Evolutionary conservation across 192 early-diverging fungal genomes (phyloP).

Genomic region (Dimargaris xerosporica): DNA sequence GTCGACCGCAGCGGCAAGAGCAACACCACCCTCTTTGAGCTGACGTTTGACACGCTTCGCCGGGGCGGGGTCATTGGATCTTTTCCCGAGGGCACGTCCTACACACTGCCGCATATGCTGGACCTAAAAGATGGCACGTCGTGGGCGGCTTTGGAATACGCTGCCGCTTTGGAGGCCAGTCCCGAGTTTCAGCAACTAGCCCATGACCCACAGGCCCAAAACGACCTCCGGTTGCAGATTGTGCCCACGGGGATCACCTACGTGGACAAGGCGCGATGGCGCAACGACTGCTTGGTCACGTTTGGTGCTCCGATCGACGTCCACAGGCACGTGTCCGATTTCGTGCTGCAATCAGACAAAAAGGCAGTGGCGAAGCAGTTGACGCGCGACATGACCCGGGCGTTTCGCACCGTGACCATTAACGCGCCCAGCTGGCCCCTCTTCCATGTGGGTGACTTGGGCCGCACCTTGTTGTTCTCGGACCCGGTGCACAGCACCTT

Average conservation of each 20-base stretch:
- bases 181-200: not conserved
- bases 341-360: conserved; percentile 20
- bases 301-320: conserved; percentile 29
- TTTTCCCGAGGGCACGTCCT: conserved; percentile 32
- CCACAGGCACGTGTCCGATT: conserved; percentile 22
- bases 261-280: conserved; percentile 31
- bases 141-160: conserved; percentile 36
- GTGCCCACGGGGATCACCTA: conserved; percentile 32
- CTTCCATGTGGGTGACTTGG: conserved; percentile 22
- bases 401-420: conserved; percentile 27
- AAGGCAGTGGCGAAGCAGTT: conserved; percentile 24
- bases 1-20: conserved; percentile 33
- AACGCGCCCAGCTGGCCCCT: conserved; percentile 34
- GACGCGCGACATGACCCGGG: conserved; percentile 21
- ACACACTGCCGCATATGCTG: conserved; percentile 23
- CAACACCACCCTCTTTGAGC: conserved; percentile 25
- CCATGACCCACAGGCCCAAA: conserved; percentile 10
- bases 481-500: conserved; percentile 15
- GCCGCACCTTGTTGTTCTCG: conserved; percentile 25
- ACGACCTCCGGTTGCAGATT: conserved; percentile 15
- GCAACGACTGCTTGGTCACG: conserved; percentile 26
- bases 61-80: conserved; percentile 29
- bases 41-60: conserved; percentile 26
- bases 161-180: conserved; percentile 17
- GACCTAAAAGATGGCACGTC: conserved; percentile 30